phyloP scores from a whole-genome alignment of 768 basidiomycete genomes.

The Dentipellis fragilis region DNA sequence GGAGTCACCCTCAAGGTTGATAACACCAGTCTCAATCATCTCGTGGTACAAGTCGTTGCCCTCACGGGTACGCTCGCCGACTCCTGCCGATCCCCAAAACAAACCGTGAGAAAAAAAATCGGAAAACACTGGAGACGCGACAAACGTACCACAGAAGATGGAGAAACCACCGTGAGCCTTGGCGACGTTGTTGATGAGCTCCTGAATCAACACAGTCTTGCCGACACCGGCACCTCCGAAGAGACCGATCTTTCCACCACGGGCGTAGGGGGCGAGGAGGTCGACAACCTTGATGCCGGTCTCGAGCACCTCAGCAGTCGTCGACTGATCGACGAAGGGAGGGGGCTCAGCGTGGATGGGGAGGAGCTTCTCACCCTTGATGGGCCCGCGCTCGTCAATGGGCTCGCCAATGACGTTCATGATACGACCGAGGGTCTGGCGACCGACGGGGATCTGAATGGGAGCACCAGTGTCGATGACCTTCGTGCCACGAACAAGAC shows the following conservation, averaged over 20 bases:
- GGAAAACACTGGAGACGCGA: constrained; percentile 1
- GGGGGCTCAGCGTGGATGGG: constrained; percentile 99
- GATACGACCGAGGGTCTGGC: constrained; percentile 92
- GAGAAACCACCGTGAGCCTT: constrained; percentile 99
- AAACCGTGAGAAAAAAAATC: background rate
- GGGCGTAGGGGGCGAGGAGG: constrained; percentile 97
- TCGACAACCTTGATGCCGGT: constrained; percentile 99
- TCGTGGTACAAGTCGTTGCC: constrained; percentile 99
- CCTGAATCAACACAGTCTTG: constrained; percentile 99
- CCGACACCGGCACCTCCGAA: constrained; percentile 99
- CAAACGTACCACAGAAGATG: constrained; percentile 79
- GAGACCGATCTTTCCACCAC: constrained; percentile 99
- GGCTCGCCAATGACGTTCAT: constrained; percentile 99
- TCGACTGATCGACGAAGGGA: constrained; percentile 96
- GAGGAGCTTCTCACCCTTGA: constrained; percentile 84
- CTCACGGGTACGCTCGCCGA: constrained; percentile 99
- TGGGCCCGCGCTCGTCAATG: constrained; percentile 98
- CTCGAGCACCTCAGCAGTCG: constrained; percentile 96
- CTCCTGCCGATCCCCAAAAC: constrained; percentile 44
- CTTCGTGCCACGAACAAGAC: constrained; percentile 97
- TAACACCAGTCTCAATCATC: constrained; percentile 99
- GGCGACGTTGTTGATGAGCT: constrained; percentile 99
- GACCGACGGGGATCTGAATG: constrained; percentile 94
- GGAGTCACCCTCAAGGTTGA: constrained; percentile 98
- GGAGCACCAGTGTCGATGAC: constrained; percentile 95